A percentile compares a stretch with the other conserved stretches of the same genome.
phyloP scores from a whole-genome alignment of 2,329 filamentous ascomycete genomes.

The Aspergillus fumigatiaffinis region DNA sequence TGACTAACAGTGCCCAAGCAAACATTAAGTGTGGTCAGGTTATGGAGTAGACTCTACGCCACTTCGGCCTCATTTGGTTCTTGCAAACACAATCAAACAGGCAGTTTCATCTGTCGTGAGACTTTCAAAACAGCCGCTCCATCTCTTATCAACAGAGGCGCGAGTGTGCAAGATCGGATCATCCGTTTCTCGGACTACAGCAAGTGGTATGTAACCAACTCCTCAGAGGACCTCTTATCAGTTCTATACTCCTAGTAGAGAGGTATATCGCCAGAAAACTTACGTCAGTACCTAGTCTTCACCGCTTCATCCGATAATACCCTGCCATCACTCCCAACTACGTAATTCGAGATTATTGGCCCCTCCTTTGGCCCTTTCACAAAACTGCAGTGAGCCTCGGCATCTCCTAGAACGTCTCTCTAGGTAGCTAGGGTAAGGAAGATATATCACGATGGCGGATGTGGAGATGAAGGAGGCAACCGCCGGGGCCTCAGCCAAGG shows the following conservation, averaged over 20 bases:
- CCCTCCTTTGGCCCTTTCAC: slow-evolving; percentile 3
- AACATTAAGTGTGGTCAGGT: slow-evolving; percentile 7
- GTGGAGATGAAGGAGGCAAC: slow-evolving; percentile 93
- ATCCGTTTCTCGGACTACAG: background rate
- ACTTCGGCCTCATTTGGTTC: slow-evolving; percentile 5
- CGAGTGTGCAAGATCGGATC: background rate
- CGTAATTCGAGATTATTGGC: slow-evolving; percentile 14
- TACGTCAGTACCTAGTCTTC: slow-evolving; percentile 4
- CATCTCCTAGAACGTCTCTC: background rate
- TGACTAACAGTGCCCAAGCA: slow-evolving; percentile 19
- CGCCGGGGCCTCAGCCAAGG: slow-evolving; percentile 47
- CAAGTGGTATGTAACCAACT: background rate
- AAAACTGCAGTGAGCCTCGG: background rate
- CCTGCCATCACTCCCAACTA: slow-evolving; percentile 14
- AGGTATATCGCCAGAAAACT: background rate
- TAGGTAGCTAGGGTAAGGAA: background rate
- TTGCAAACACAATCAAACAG: slow-evolving; percentile 20
- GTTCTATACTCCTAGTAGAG: background rate
- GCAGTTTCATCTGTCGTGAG: background rate
- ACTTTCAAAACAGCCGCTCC: background rate
- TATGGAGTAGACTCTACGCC: slow-evolving; percentile 11
- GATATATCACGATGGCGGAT: slow-evolving; percentile 73
- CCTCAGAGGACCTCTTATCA: background rate
- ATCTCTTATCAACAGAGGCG: background rate
- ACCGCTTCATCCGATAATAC: slow-evolving; percentile 23